Conservation (phyloP, 164 flowering plant genomes). For the Macadamia tetraphylla region DNA sequence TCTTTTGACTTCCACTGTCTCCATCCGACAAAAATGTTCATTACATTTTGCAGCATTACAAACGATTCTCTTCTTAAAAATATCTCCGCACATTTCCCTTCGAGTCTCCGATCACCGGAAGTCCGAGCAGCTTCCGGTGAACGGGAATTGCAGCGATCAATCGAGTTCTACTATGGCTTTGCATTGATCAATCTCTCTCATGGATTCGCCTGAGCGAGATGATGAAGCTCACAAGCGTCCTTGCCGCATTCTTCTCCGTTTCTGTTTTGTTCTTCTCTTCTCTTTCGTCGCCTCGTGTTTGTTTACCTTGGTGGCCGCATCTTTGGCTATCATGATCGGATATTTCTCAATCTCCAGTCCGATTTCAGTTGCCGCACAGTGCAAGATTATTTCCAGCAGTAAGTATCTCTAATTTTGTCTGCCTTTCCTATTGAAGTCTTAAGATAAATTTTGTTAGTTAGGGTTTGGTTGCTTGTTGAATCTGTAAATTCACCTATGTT, state of each 20-base stretch:
- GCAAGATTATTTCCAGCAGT: constrained; percentile 86
- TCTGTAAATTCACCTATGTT: not conserved
- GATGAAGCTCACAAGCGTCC: not conserved
- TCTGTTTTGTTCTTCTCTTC: constrained; percentile 25
- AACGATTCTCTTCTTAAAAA: too few relatives aligned
- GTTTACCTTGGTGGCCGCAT: constrained; percentile 24
- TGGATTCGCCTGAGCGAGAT: constrained; percentile 12
- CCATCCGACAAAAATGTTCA: too few relatives aligned
- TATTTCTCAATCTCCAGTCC: constrained; percentile 34
- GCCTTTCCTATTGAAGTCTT: not conserved
- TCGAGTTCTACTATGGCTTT: not conserved
- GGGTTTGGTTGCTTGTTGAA: not conserved
- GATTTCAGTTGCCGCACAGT: constrained; percentile 43
- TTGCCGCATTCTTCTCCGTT: constrained; percentile 9
- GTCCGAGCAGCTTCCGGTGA: not conserved
- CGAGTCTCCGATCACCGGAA: constrained; percentile 1
- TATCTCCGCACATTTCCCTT: not conserved
- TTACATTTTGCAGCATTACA: too few relatives aligned
- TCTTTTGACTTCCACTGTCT: too few relatives aligned
- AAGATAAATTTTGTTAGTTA: not conserved
- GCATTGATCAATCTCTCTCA: not conserved
- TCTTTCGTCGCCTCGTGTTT: constrained; percentile 30
- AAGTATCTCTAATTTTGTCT: constrained; percentile 16
- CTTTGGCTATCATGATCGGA: constrained; percentile 28
- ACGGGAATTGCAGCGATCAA: not conserved